phyloP scores from a whole-genome alignment of 2,329 filamentous ascomycete species.

The Aspergillus novofumigatus region DNA sequence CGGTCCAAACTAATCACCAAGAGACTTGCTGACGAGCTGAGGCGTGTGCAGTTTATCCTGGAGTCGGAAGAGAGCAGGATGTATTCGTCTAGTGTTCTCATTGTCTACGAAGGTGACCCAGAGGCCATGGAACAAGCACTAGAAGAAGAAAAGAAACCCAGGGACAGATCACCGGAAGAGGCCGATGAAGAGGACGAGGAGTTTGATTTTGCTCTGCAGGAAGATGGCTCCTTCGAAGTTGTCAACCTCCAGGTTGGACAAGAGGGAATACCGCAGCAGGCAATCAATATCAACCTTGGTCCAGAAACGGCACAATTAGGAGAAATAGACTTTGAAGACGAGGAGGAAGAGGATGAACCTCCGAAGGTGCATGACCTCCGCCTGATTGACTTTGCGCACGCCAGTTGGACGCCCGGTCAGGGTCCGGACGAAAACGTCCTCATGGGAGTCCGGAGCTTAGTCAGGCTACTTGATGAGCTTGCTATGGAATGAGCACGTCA shows the following conservation, averaged over 20 bases:
- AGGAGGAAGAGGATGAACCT: slow-evolving; percentile 53
- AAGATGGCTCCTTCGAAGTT: slow-evolving; percentile 28
- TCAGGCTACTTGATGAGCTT: slow-evolving; percentile 67
- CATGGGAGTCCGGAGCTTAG: slow-evolving; percentile 67
- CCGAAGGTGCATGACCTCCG: slow-evolving; percentile 75
- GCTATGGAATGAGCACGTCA: slow-evolving; percentile 25
- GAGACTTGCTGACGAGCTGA: slow-evolving; percentile 40
- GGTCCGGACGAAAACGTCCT: slow-evolving; percentile 84
- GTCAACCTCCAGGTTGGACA: slow-evolving; percentile 27
- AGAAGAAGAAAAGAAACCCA: slow-evolving; percentile 39
- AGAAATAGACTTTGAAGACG: slow-evolving; percentile 49
- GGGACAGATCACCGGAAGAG: slow-evolving; percentile 24
- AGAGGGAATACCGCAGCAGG: slow-evolving; percentile 25
- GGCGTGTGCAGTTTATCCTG: slow-evolving; percentile 44
- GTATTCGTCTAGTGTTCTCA: slow-evolving; percentile 62
- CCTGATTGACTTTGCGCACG: slow-evolving; percentile 96
- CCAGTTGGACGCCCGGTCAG: slow-evolving; percentile 72
- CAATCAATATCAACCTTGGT: slow-evolving; percentile 34
- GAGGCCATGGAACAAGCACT: slow-evolving; percentile 51
- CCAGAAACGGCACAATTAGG: slow-evolving; percentile 38
- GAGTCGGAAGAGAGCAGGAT: slow-evolving; percentile 60
- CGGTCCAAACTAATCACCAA: slow-evolving; percentile 42
- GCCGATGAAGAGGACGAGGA: slow-evolving; percentile 28
- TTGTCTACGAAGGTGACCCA: slow-evolving; percentile 63
- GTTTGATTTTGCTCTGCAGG: slow-evolving; percentile 24